Evolutionary conservation across 352 stramenopile species (phyloP).

Genomic region (Globisporangium paroecandrum): DNA sequence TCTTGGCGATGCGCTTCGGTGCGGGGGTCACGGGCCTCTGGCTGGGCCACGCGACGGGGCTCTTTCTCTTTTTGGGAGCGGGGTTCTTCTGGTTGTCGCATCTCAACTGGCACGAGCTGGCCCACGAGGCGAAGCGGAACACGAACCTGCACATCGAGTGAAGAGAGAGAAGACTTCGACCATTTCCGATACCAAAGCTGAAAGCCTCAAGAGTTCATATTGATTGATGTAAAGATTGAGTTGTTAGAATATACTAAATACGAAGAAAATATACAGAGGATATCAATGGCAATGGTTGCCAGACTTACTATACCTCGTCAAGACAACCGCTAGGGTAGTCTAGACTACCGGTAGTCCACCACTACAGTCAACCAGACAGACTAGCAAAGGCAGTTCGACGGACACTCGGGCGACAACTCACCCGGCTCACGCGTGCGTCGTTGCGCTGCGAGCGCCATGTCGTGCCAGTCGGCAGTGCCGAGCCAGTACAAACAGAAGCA

Average conservation of each 20-base stretch:
- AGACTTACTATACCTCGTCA: background rate
- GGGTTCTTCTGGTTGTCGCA: conserved; percentile 20
- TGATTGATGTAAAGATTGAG: background rate
- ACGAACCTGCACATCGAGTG: conserved; percentile 12
- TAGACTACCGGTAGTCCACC: background rate
- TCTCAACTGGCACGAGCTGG: conserved; percentile 14
- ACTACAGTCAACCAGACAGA: background rate
- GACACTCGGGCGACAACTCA: conserved; percentile 25
- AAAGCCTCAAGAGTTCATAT: background rate
- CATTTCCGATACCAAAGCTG: background rate
- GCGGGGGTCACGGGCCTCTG: conserved; percentile 25
- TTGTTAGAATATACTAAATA: conserved; percentile 5
- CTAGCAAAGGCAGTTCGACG: conserved; percentile 18
- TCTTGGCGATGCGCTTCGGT: conserved; percentile 17
- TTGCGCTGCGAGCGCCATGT: conserved; percentile 59
- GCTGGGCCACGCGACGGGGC: conserved; percentile 19
- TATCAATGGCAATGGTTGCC: background rate
- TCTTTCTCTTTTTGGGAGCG: conserved; percentile 14
- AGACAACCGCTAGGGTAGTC: background rate
- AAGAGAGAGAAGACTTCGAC: no score
- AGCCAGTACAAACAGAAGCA: conserved; percentile 74
- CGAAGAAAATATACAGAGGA: background rate
- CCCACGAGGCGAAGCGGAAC: conserved; percentile 17
- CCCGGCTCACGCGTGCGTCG: conserved; percentile 44
- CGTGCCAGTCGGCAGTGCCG: conserved; percentile 61